These are phyloP conservation scores for Penicillium parvum DNA, from an alignment of 495 filamentous ascomycete genomes.

Conservation along the genomic window DNA sequence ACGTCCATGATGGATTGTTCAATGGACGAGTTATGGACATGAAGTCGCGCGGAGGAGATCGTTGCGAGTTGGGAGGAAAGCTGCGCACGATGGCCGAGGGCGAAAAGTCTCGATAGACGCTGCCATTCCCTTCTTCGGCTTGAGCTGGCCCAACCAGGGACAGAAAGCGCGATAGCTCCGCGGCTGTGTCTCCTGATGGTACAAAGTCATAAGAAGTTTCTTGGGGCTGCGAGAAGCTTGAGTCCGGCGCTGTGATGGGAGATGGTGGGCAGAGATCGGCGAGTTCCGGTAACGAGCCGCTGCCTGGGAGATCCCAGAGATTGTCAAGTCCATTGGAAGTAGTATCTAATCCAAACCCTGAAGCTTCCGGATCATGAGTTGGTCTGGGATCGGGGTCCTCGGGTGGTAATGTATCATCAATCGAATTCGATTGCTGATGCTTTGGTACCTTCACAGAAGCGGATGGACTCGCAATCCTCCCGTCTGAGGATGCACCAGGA, in stretches of 20 bases:
- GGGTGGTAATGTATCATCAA: constrained; percentile 2
- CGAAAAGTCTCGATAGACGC: constrained; percentile 30
- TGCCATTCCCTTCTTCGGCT: constrained; percentile 16
- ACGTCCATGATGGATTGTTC: constrained; percentile 48
- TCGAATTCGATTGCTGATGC: not conserved
- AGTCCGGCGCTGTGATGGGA: constrained; percentile 9
- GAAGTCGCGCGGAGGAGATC: constrained; percentile 21
- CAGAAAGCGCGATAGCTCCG: constrained; percentile 31
- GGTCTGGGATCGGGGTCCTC: constrained; percentile 5
- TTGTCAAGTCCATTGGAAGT: constrained; percentile 24
- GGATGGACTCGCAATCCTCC: constrained; percentile 10
- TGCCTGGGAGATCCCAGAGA: constrained; percentile 34
- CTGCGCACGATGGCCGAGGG: constrained; percentile 38
- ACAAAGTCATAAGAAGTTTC: constrained; percentile 25
- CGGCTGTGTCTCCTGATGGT: constrained; percentile 18
- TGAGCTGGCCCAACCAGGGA: constrained; percentile 23
- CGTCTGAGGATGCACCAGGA: constrained; percentile 15
- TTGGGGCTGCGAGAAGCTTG: constrained; percentile 15
- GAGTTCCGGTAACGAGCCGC: constrained; percentile 32
- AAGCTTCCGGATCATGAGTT: constrained; percentile 3
- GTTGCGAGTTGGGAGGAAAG: constrained; percentile 27
- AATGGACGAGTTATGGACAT: constrained; percentile 35
- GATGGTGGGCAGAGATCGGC: constrained; percentile 30
- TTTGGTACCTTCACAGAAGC: constrained; percentile 3
- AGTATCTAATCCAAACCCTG: constrained; percentile 18